Evolutionary conservation across 106 monocot species (phyloP), one percentile per base, ranked within the genome.

Genomic region (Allium fistulosum): DNA sequence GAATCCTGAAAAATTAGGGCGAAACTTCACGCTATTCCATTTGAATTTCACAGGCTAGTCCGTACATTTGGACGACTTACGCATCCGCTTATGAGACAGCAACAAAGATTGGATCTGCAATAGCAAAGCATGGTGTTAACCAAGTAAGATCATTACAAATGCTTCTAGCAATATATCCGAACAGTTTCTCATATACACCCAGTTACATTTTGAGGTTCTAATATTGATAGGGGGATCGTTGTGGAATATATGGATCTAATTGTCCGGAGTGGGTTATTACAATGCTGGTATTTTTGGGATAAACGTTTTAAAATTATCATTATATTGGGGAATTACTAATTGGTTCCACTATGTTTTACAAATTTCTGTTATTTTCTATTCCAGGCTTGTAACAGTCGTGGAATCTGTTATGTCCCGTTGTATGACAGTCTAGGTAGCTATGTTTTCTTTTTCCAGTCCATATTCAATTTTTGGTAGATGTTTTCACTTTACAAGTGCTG

Each of bases 231-330:
- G 96, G 96, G 55, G 86, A 82, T 77, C 86, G 84, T 10, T 92
- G 92, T 80, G 92, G 96, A 47, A 97, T 97, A 63, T 97, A 89
- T 84, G 96, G 96, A 70, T 78, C 86, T 11, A 97, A 97, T 69
- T 92, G 86, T 70, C 92, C 96, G 9, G 82, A 92, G 80, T 97
- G 96, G 96, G 76, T 97, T 46, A 87, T 84, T 56, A 67, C 83
- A 26, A 97, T 97, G 96, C 79, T 88, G 96, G 96, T 97, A 79
- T 11, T 46, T 28, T 27, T 57, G 11, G 51, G 11, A 26, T 12
- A 48, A 48, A 57, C 7, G 14, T 58, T 17, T 57, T 9, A n/a
- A n/a, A 46, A 57, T 10, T 27, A 14, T 47, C 27, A 46, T 57
- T 57, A 10, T 9, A 27, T 67, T 67, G 22, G 13, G 8, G 18